phyloP scores from a whole-genome alignment of 2,329 filamentous ascomycete genomes.

The Raffaelea ambrosiae region DNA sequence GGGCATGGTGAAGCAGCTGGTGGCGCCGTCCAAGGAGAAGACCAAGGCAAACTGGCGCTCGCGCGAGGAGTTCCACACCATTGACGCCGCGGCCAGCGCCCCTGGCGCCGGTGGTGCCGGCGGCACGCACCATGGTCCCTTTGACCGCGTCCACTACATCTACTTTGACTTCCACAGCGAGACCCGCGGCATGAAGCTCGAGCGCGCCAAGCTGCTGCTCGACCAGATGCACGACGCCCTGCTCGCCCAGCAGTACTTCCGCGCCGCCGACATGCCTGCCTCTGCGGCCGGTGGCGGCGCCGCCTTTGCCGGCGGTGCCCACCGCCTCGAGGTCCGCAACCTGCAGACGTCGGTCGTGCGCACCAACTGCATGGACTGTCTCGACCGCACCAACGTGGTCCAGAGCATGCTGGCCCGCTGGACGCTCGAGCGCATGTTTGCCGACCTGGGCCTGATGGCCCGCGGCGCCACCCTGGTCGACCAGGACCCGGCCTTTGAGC shows the following conservation, averaged over 20 bases:
- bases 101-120: background rate
- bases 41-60: slow-evolving; percentile 59
- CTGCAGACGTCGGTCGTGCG: slow-evolving; percentile 85
- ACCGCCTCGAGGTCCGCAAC: slow-evolving; percentile 69
- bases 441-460: slow-evolving; percentile 70
- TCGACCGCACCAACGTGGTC: slow-evolving; percentile 95
- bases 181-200: slow-evolving; percentile 90
- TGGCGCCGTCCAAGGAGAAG: slow-evolving; percentile 60
- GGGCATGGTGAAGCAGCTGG: slow-evolving; percentile 70
- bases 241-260: slow-evolving; percentile 80
- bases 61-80: slow-evolving; percentile 71
- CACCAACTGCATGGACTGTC: slow-evolving; percentile 98
- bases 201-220: slow-evolving; percentile 79
- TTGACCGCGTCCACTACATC: slow-evolving; percentile 85
- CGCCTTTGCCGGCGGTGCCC: slow-evolving; percentile 47
- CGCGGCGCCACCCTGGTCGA: slow-evolving; percentile 67
- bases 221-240: slow-evolving; percentile 73
- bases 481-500: slow-evolving; percentile 75
- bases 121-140: slow-evolving; percentile 43
- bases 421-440: slow-evolving; percentile 80
- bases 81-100: slow-evolving; percentile 61
- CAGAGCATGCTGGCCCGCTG: slow-evolving; percentile 93
- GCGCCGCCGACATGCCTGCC: slow-evolving; percentile 76
- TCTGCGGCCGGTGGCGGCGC: slow-evolving; percentile 51
- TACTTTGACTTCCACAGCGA: slow-evolving; percentile 99